Conservation (phyloP, 495 filamentous ascomycete genomes). For the Hypoxylon cercidicola region DNA sequence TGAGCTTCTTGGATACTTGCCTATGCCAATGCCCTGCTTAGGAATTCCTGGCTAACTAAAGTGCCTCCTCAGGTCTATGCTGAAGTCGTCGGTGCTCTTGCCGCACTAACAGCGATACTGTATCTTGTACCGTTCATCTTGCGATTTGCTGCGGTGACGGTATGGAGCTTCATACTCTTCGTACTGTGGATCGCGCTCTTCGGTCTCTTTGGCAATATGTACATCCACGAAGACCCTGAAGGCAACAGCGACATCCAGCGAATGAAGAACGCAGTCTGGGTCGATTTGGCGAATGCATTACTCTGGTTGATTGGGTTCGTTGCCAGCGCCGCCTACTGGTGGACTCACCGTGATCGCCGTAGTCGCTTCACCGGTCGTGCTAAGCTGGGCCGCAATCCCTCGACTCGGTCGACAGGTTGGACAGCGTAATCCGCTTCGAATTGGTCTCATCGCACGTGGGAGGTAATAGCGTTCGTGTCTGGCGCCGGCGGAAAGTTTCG, state of each 20-base stretch:
- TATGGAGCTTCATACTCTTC: slow-evolving; percentile 76
- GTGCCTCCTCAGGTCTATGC: slow-evolving; percentile 68
- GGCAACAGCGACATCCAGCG: slow-evolving; percentile 68
- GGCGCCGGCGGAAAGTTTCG: not conserved
- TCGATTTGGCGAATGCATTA: slow-evolving; percentile 76
- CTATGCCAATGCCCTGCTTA: not conserved
- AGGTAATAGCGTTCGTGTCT: not conserved
- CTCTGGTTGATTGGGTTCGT: slow-evolving; percentile 73
- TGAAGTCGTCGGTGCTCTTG: slow-evolving; percentile 69
- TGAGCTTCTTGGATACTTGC: slow-evolving; percentile 4
- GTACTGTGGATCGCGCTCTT: slow-evolving; percentile 84
- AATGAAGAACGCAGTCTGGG: slow-evolving; percentile 90
- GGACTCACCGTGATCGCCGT: slow-evolving; percentile 51
- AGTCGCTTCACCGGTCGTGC: slow-evolving; percentile 62
- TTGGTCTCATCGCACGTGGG: not conserved
- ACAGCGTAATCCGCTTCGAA: slow-evolving; percentile 13
- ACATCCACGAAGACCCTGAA: slow-evolving; percentile 72
- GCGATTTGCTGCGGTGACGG: slow-evolving; percentile 63
- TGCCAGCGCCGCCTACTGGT: slow-evolving; percentile 56
- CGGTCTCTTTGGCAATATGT: slow-evolving; percentile 81
- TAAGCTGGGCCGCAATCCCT: slow-evolving; percentile 44
- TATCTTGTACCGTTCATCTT: slow-evolving; percentile 71
- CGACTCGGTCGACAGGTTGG: slow-evolving; percentile 33
- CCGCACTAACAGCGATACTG: slow-evolving; percentile 67
- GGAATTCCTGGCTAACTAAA: slow-evolving; percentile 11